phyloP scores from a whole-genome alignment of 805 yeast genomes.

The Starmerella floris region DNA sequence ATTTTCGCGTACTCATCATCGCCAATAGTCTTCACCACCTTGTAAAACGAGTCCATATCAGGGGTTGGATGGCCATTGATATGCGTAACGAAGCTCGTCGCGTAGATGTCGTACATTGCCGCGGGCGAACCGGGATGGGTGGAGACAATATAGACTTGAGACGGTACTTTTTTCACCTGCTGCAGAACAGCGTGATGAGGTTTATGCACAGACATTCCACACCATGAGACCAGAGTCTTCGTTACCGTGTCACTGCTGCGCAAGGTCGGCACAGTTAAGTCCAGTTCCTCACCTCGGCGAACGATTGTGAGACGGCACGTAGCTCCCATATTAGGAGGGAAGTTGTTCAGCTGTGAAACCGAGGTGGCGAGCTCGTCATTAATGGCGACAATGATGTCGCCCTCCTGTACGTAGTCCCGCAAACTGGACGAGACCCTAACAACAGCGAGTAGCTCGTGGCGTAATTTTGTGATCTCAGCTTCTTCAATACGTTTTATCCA shows the following conservation, averaged over 20 bases:
- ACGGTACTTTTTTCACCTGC: slow-evolving; percentile 61
- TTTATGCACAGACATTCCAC: slow-evolving; percentile 68
- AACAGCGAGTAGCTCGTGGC: slow-evolving; percentile 54
- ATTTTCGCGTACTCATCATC: slow-evolving; percentile 72
- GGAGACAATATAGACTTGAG: slow-evolving; percentile 69
- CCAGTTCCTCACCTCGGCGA: slow-evolving; percentile 53
- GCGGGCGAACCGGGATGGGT: slow-evolving; percentile 78
- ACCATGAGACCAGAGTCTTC: slow-evolving; percentile 60
- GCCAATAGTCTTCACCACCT: slow-evolving; percentile 53
- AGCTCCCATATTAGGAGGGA: slow-evolving; percentile 32
- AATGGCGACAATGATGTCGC: slow-evolving; percentile 66
- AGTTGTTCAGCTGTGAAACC: slow-evolving; percentile 46
- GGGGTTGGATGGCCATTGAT: slow-evolving; percentile 66
- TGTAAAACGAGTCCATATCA: slow-evolving; percentile 52
- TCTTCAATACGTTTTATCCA: slow-evolving; percentile 64
- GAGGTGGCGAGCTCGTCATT: slow-evolving; percentile 52
- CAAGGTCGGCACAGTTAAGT: slow-evolving; percentile 50
- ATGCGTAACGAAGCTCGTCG: slow-evolving; percentile 79
- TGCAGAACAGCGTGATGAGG: slow-evolving; percentile 93
- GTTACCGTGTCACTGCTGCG: slow-evolving; percentile 47
- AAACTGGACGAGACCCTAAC: slow-evolving; percentile 45
- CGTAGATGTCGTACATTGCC: slow-evolving; percentile 59
- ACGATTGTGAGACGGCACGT: slow-evolving; percentile 53
- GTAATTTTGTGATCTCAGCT: slow-evolving; percentile 43
- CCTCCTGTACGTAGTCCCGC: slow-evolving; percentile 31